Base-by-base conservation (phyloP, 805 yeast species). In the Metschnikowia kofuensis region DNA sequence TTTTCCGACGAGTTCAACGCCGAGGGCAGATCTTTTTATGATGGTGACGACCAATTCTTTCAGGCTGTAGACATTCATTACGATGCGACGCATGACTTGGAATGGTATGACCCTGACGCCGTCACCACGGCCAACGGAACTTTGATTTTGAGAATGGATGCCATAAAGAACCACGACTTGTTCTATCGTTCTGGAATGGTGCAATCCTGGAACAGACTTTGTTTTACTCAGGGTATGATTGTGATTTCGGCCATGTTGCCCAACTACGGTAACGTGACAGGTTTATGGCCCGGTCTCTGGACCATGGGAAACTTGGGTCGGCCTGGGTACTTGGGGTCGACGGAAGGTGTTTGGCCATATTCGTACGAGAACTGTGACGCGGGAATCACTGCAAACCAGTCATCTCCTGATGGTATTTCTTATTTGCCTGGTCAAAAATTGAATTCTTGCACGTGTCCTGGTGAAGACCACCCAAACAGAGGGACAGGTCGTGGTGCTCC, bases 51-150 rank as follows among this genome's bases (percentile, higher is more conserved):
- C 59, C 77, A 71, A 56, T 72, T 72, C 48, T 72, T 68, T 55
- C 63, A 66, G 27, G 76, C 75, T 9, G 68, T 66, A 6, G 76
- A 72, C 49, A 47, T 72, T 38, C 64, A 72, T 50, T 72, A 72
- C 56, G 75, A 62, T 46, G 76, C 76, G 40, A 72, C 77, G 38
- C 52, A 64, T 40, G 76, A 72, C 58, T 68, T 72, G 61, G 76
- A 72, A 55, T 72, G 75, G 74, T 72, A 72, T 54, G 72, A 66
- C 45, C 76, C 76, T 7, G 76, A 72, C 47, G 76, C 76, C 2
- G 67, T 61, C 31, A 63, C 74, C 35, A 72, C 76, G 12, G 65
- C 62, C 13, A 68, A 70, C 53, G 76, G 76, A 31, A 62, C 76
- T 1, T 58, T 69, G 39, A 50, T 48, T 27, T 50, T 72, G 41